Conservation (phyloP, 495 filamentous ascomycete species). For the Ramalina intermedia region DNA sequence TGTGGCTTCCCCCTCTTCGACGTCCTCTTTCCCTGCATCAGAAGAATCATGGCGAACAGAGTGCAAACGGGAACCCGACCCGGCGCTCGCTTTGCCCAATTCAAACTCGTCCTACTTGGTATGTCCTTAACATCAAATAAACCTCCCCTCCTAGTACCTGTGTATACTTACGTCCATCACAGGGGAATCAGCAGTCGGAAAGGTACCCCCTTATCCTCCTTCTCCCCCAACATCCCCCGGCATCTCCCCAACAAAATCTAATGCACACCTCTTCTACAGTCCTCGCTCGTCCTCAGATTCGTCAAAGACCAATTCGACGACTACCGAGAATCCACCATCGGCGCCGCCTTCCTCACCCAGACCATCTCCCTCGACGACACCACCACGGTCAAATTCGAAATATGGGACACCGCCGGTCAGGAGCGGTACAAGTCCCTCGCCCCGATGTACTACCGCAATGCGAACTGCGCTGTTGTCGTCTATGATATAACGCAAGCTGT, state of each 20-base stretch:
- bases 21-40: background rate
- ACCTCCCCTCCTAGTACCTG: background rate
- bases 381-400: conserved; percentile 98
- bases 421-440: conserved; percentile 97
- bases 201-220: conserved; percentile 39
- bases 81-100: conserved; percentile 87
- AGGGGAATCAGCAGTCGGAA: conserved; percentile 98
- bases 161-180: conserved; percentile 24
- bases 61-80: conserved; percentile 60
- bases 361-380: conserved; percentile 94
- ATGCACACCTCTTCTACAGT: conserved; percentile 35
- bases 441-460: conserved; percentile 98
- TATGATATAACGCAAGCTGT: conserved; percentile 99
- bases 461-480: conserved; percentile 96
- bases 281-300: conserved; percentile 91
- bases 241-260: conserved; percentile 23
- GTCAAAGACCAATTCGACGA: conserved; percentile 99
- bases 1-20: background rate
- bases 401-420: conserved; percentile 98
- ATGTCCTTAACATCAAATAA: conserved; percentile 17
- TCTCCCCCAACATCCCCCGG: conserved; percentile 21
- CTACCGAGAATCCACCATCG: conserved; percentile 97
- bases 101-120: conserved; percentile 96
- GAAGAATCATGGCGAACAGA: conserved; percentile 58
- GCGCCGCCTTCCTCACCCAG: conserved; percentile 96